phyloP scores from a whole-genome alignment of 2,329 filamentous ascomycete species.

The Drechslerella coelobrocha region DNA sequence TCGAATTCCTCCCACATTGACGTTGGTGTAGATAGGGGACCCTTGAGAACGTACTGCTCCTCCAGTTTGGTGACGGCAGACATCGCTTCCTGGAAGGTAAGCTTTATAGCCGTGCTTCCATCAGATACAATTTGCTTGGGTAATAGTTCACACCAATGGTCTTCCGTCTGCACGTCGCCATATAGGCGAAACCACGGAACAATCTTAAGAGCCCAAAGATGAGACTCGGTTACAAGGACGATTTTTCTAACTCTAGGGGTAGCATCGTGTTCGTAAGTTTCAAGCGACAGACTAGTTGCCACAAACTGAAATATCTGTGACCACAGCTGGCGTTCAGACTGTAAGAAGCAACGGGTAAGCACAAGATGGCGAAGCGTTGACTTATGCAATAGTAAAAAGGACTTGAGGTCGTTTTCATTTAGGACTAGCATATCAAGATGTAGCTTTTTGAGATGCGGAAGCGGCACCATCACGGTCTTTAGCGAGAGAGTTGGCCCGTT shows the following conservation, averaged over 20 bases:
- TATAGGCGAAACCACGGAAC: conserved; percentile 31
- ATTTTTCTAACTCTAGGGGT: not conserved
- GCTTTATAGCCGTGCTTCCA: not conserved
- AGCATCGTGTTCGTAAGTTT: conserved; percentile 17
- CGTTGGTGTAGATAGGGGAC: not conserved
- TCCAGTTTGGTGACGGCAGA: not conserved
- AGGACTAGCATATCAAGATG: conserved; percentile 9
- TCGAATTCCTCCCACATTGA: not conserved
- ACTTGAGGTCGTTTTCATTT: conserved; percentile 2
- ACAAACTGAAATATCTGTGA: conserved; percentile 20
- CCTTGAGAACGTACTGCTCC: not conserved
- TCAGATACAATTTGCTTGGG: not conserved
- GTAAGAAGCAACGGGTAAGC: conserved; percentile 10
- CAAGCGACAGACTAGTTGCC: conserved; percentile 4
- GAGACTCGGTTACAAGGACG: not conserved
- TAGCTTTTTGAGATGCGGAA: conserved; percentile 10
- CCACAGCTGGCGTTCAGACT: conserved; percentile 15
- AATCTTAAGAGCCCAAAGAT: not conserved
- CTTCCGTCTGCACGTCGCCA: conserved; percentile 5
- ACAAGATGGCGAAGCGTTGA: conserved; percentile 2
- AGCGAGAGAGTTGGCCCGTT: too few species aligned
- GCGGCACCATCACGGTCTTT: not conserved
- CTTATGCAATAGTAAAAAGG: conserved; percentile 10
- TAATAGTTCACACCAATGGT: conserved; percentile 18
- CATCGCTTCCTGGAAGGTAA: conserved; percentile 1